Evolutionary conservation across 148 eudicot species (phyloP).

Genomic region (Limonium bicolor): DNA sequence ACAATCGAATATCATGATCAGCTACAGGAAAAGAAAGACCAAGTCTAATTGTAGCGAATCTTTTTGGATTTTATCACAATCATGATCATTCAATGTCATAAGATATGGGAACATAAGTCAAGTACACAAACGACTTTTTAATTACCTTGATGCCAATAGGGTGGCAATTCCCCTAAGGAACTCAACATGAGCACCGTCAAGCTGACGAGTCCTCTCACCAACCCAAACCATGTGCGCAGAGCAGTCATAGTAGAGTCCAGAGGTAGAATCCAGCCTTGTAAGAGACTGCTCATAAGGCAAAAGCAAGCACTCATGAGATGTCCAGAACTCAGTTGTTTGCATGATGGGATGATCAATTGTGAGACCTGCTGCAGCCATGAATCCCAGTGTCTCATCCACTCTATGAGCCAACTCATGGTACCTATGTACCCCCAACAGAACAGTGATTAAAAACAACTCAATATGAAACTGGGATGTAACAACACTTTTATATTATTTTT

Average conservation of each 20-base stretch:
- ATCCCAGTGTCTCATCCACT: slow-evolving; percentile 2
- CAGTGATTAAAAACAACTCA: no score
- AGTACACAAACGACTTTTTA: not conserved
- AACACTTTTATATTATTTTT: no score
- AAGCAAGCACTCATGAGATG: slow-evolving; percentile 15
- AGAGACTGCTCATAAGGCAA: slow-evolving; percentile 14
- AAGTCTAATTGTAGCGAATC: no score
- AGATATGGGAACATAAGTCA: not conserved
- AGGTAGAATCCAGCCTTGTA: slow-evolving; percentile 11
- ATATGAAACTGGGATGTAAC: no score
- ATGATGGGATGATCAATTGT: slow-evolving; percentile 10
- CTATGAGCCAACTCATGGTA: not conserved
- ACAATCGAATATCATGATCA: no score
- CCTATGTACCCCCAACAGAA: no score
- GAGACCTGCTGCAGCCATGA: not conserved
- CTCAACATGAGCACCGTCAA: slow-evolving; percentile 12
- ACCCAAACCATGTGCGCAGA: slow-evolving; percentile 11
- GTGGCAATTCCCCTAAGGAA: slow-evolving; percentile 8
- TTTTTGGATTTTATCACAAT: no score
- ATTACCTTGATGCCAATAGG: slow-evolving; percentile 9
- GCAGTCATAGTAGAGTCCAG: slow-evolving; percentile 12
- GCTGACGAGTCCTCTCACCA: slow-evolving; percentile 11
- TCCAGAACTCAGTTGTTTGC: slow-evolving; percentile 13
- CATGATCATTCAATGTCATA: not conserved
- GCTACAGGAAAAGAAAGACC: no score